A percentile compares a stretch with the other conserved stretches of the same genome.
Evolutionary conservation across 768 basidiomycete species (phyloP).

Genomic region (Suillus luteus): DNA sequence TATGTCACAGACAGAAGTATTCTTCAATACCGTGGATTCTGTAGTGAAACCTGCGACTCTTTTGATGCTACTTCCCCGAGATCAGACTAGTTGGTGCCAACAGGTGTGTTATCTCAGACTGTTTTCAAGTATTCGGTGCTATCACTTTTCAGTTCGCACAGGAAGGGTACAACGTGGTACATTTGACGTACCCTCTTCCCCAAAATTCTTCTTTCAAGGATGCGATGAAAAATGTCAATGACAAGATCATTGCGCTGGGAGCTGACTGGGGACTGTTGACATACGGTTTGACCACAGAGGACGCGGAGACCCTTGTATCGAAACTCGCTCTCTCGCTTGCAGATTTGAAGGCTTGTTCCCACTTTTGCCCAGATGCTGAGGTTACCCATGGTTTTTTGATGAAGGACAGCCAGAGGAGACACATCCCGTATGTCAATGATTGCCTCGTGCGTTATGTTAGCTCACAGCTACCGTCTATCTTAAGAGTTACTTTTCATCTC

Average conservation of each 20-base stretch:
- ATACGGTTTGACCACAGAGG: constrained; percentile 31
- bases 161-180: constrained; percentile 42
- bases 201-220: constrained; percentile 19
- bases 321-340: constrained; percentile 13
- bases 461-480: constrained; percentile 4
- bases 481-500: constrained; percentile 39
- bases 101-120: constrained; percentile 28
- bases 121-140: not conserved
- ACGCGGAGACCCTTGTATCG: constrained; percentile 21
- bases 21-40: constrained; percentile 31
- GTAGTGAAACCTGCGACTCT: constrained; percentile 34
- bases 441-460: constrained; percentile 1
- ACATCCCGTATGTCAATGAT: constrained; percentile 30
- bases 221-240: constrained; percentile 21
- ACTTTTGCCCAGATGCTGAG: constrained; percentile 36
- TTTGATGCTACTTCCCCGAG: constrained; percentile 32
- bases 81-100: constrained; percentile 38
- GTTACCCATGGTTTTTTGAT: constrained; percentile 29
- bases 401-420: constrained; percentile 23
- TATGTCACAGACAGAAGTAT: constrained; percentile 5
- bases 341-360: constrained; percentile 34
- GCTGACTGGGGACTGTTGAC: constrained; percentile 33
- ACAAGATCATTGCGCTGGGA: constrained; percentile 14
- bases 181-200: constrained; percentile 29
- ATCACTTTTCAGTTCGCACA: constrained; percentile 34